Conservation (phyloP, 805 yeast species). For the Yarrowia porcina region DNA sequence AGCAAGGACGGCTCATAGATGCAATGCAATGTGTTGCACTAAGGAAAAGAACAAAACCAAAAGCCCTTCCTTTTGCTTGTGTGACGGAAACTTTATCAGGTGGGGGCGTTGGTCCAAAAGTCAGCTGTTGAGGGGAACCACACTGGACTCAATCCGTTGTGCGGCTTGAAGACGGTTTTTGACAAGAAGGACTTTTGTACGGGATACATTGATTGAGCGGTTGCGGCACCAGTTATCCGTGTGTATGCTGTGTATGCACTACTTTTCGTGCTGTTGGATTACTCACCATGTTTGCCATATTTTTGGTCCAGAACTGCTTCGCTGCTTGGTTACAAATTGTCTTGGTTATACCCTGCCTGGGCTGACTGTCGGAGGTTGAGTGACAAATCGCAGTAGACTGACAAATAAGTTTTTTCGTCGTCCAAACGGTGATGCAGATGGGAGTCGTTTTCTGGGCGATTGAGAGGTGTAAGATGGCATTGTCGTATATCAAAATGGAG, state of each 20-base stretch:
- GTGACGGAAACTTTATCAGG: neutral
- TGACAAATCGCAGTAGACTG: slow-evolving; percentile 1
- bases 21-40: slow-evolving; percentile 17
- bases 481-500: no score
- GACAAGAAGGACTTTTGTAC: no score
- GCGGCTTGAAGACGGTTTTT: no score
- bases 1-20: slow-evolving; percentile 22
- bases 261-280: neutral
- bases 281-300: no score
- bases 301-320: neutral
- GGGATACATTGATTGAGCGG: neutral
- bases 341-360: neutral
- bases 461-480: no score
- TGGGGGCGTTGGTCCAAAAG: slow-evolving; percentile 13
- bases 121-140: slow-evolving; percentile 8
- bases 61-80: neutral
- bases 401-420: neutral
- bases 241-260: no score
- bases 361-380: neutral
- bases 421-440: neutral
- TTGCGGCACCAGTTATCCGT: no score
- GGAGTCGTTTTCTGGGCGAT: neutral
- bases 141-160: no score
- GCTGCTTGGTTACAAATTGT: neutral
- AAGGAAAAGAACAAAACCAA: neutral